These are phyloP conservation scores for Ophiostoma sp. DNA, from an alignment of 2,329 filamentous ascomycete species.

Conservation along the genomic window DNA sequence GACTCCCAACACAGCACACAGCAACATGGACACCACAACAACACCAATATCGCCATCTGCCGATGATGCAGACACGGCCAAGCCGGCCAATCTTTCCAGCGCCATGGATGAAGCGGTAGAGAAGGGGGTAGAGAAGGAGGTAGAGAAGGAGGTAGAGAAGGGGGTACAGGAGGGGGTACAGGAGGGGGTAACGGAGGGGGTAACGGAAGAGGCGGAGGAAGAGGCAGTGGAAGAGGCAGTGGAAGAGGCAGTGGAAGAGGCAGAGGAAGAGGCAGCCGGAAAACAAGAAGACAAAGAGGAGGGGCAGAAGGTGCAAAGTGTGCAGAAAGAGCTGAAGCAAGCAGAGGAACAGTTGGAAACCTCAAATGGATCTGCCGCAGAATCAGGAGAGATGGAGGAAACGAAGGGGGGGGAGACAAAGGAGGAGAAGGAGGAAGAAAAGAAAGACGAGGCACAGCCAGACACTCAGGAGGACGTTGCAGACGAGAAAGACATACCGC, in stretches of 20 bases:
- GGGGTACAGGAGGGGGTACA: background rate
- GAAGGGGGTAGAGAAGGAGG: background rate
- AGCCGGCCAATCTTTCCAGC: background rate
- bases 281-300: background rate
- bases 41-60: conserved; percentile 16
- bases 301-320: too few species aligned
- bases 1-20: background rate
- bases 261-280: background rate
- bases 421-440: background rate
- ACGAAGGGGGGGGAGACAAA: background rate
- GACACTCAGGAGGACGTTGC: background rate
- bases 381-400: background rate
- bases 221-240: background rate
- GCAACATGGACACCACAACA: conserved; percentile 18
- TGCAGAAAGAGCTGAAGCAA: background rate
- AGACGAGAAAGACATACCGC: background rate
- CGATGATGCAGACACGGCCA: background rate
- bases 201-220: background rate
- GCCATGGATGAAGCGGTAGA: background rate
- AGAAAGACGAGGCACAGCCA: background rate
- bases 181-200: background rate
- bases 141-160: background rate
- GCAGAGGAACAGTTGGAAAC: background rate
- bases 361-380: background rate
- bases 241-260: background rate